Evolutionary conservation across 2,329 filamentous ascomycete species (phyloP).

Genomic region (Penicillium digitatum): DNA sequence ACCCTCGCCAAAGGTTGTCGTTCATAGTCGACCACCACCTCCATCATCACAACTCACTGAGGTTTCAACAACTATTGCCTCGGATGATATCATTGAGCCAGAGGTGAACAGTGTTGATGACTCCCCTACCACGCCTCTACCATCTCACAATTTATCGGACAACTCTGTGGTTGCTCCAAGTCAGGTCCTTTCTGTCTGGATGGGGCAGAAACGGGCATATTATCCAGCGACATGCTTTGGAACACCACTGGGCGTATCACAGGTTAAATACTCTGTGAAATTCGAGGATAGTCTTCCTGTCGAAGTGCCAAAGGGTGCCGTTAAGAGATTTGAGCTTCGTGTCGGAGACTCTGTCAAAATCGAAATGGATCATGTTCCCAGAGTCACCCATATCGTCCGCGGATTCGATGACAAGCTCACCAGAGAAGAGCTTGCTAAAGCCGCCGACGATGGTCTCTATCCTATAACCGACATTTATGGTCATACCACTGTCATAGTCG

Average conservation of each 20-base stretch:
- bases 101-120: constrained; percentile 10
- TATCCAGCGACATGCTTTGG: constrained; percentile 59
- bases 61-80: constrained; percentile 8
- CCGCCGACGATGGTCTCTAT: constrained; percentile 21
- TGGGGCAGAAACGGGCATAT: constrained; percentile 52
- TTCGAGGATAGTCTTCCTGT: constrained; percentile 45
- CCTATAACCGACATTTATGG: constrained; percentile 45
- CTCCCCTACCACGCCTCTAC: constrained; percentile 14
- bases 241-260: constrained; percentile 35
- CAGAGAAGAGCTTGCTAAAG: constrained; percentile 24
- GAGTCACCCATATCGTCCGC: constrained; percentile 42
- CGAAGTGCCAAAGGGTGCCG: constrained; percentile 38
- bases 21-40: constrained; percentile 9
- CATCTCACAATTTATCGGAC: constrained; percentile 11
- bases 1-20: constrained; percentile 4
- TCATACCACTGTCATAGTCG: constrained; percentile 40
- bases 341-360: constrained; percentile 48
- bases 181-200: constrained; percentile 58
- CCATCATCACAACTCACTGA: constrained; percentile 17
- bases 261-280: constrained; percentile 44
- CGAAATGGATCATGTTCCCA: constrained; percentile 42
- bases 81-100: constrained; percentile 11
- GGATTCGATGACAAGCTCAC: constrained; percentile 40
- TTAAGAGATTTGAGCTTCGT: constrained; percentile 45
- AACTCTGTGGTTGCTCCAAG: constrained; percentile 42